Conservation (phyloP, 768 basidiomycete genomes). For the Epithele typhae region DNA sequence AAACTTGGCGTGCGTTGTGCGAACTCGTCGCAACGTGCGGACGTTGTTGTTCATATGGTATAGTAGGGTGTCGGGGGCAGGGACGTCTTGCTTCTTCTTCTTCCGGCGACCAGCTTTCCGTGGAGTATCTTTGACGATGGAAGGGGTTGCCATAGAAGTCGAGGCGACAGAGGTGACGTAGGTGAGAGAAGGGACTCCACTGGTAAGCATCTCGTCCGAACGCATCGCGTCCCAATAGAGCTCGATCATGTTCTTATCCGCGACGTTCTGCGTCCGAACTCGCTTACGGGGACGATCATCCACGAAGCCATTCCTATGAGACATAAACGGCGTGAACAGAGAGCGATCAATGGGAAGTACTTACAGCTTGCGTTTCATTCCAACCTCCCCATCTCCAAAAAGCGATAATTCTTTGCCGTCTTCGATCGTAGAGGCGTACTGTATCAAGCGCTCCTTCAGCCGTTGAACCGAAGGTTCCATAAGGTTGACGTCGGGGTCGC, state of each 20-base stretch:
- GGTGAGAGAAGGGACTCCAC: slow-evolving; percentile 53
- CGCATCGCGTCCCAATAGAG: slow-evolving; percentile 77
- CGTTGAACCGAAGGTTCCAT: slow-evolving; percentile 4
- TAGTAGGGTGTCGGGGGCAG: slow-evolving; percentile 42
- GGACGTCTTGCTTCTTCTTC: slow-evolving; percentile 32
- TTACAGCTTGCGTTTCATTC: slow-evolving; percentile 64
- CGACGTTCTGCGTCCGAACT: slow-evolving; percentile 40
- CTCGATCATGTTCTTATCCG: slow-evolving; percentile 43
- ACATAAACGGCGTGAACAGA: slow-evolving; percentile 4
- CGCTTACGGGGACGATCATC: slow-evolving; percentile 61
- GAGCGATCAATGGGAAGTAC: slow-evolving; percentile 11
- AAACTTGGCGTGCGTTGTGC: slow-evolving; percentile 71
- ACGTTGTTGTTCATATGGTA: slow-evolving; percentile 74
- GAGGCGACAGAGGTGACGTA: slow-evolving; percentile 19
- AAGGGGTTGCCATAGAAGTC: slow-evolving; percentile 17
- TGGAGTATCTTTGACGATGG: slow-evolving; percentile 15
- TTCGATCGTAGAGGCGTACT: slow-evolving; percentile 19
- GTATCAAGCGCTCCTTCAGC: slow-evolving; percentile 18
- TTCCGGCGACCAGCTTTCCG: slow-evolving; percentile 19
- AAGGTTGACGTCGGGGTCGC: slow-evolving; percentile 3
- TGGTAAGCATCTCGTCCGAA: slow-evolving; percentile 55
- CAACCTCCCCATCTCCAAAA: slow-evolving; percentile 33
- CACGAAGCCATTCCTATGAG: slow-evolving; percentile 23
- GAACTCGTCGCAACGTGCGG: slow-evolving; percentile 65
- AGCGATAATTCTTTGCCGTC: slow-evolving; percentile 13